A percentile compares a stretch with the other conserved stretches of the same genome.
phyloP scores from a whole-genome alignment of 2,329 filamentous ascomycete genomes.

The Diaporthe sp. region DNA sequence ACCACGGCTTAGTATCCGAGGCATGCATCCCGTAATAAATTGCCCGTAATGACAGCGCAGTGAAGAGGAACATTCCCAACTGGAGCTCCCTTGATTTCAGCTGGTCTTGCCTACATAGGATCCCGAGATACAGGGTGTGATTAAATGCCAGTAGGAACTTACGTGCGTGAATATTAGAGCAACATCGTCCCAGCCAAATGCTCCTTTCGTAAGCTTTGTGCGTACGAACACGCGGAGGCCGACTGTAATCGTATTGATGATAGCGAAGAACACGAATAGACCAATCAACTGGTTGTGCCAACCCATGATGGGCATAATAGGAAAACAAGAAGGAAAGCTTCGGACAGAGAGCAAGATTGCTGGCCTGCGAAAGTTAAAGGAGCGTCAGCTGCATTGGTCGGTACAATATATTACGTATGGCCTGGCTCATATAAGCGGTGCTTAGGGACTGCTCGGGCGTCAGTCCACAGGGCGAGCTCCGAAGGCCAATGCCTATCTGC shows the following conservation, averaged over 20 bases:
- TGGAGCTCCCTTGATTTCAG: neutral
- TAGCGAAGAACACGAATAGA: conserved; percentile 28
- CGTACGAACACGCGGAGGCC: conserved; percentile 31
- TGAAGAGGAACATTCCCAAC: conserved; percentile 25
- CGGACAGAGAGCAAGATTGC: neutral
- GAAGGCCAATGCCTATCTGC: no score
- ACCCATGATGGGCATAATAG: neutral
- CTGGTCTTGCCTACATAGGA: neutral
- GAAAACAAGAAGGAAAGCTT: neutral
- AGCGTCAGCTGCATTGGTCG: neutral
- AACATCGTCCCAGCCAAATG: conserved; percentile 37
- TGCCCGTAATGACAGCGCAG: neutral
- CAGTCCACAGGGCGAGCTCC: no score
- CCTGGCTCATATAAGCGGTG: neutral
- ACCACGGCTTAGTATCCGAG: neutral
- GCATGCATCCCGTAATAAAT: neutral
- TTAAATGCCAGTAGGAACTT: neutral
- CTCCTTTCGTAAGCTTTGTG: conserved; percentile 29
- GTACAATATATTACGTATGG: neutral
- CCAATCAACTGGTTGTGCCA: conserved; percentile 4
- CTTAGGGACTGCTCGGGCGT: no score
- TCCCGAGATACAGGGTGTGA: neutral
- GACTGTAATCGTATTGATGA: conserved; percentile 32
- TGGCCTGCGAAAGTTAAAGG: neutral
- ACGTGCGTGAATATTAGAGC: conserved; percentile 33